phyloP scores from a whole-genome alignment of 2,329 filamentous ascomycete species.

The Microascus cirrosus region DNA sequence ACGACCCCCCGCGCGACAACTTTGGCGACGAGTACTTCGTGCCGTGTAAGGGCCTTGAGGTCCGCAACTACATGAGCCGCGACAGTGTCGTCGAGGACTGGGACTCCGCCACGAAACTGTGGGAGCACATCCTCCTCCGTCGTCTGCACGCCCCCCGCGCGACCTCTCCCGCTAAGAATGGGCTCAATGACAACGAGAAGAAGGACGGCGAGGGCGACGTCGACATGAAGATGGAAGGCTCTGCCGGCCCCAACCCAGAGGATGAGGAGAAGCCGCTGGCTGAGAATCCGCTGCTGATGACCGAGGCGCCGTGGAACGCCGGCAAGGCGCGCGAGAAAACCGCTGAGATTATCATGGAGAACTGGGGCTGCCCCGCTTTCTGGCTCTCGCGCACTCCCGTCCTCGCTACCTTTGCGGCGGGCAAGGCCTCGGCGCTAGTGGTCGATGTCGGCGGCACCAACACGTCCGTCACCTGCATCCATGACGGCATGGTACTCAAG shows the following conservation, averaged over 20 bases:
- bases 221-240: constrained; percentile 48
- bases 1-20: constrained; percentile 40
- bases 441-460: constrained; percentile 85
- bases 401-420: constrained; percentile 80
- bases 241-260: constrained; percentile 13
- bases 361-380: constrained; percentile 89
- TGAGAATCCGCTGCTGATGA: constrained; percentile 87
- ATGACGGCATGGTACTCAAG: constrained; percentile 90
- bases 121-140: constrained; percentile 87
- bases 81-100: constrained; percentile 93
- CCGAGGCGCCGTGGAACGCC: constrained; percentile 87
- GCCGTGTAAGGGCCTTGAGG: constrained; percentile 64
- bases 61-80: constrained; percentile 82
- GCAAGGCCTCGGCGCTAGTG: constrained; percentile 86
- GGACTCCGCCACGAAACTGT: constrained; percentile 80
- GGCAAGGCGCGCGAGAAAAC: constrained; percentile 83
- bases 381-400: constrained; percentile 86
- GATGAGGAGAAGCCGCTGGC: constrained; percentile 65
- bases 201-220: constrained; percentile 52
- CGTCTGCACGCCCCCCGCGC: constrained; percentile 65
- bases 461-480: constrained; percentile 79
- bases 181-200: constrained; percentile 43
- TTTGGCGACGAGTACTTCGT: constrained; percentile 89
- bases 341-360: constrained; percentile 95
- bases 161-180: constrained; percentile 61